Evolutionary conservation across 805 yeast species (phyloP), one percentile per base, ranked within the genome.

Genomic region (Barnettozyma salicaria): DNA sequence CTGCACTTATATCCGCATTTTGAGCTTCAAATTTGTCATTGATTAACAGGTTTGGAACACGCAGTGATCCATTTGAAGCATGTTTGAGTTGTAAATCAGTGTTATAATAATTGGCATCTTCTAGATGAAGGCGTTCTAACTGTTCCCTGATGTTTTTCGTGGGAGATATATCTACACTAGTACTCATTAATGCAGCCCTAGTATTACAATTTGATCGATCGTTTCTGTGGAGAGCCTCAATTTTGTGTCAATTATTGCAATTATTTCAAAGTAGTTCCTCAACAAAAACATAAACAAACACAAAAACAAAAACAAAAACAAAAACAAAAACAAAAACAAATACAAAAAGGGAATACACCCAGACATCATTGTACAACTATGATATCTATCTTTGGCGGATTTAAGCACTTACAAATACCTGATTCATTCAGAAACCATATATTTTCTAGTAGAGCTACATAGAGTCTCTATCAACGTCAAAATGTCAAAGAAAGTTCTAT

Each of bases 401-500:
- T 22, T 12, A 9, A 22, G 25, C 9, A 22, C 25, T 12, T 12
- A 22, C 25, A 22, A 12, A 22, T 9, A 9, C 25, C n/a, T n/a
- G n/a, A n/a, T n/a, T n/a, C n/a, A n/a, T n/a, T n/a, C 25, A 12
- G 25, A 12, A 22, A 22, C 25, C 25, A n/a, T n/a, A n/a, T n/a
- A n/a, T n/a, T n/a, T n/a, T n/a, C n/a, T n/a, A n/a, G n/a, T n/a
- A n/a, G n/a, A n/a, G n/a, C n/a, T 28, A 18, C 23, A 10, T 17
- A 23, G 9, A 28, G 16, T 16, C 14, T 20, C 13, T 11, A 4
- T 4, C 14, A 3, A 13, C 4, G 17, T 29, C 30, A 30, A 20
- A 17, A 59, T 53, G 59, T 45, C 59, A 32, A 34, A 34, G 12
- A 78, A 78, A 48, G 68, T 90, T 19, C 65, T 90, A n/a, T 90